phyloP scores from a whole-genome alignment of 108 stramenopile genomes.

The Stephanodiscus minutulus region DNA sequence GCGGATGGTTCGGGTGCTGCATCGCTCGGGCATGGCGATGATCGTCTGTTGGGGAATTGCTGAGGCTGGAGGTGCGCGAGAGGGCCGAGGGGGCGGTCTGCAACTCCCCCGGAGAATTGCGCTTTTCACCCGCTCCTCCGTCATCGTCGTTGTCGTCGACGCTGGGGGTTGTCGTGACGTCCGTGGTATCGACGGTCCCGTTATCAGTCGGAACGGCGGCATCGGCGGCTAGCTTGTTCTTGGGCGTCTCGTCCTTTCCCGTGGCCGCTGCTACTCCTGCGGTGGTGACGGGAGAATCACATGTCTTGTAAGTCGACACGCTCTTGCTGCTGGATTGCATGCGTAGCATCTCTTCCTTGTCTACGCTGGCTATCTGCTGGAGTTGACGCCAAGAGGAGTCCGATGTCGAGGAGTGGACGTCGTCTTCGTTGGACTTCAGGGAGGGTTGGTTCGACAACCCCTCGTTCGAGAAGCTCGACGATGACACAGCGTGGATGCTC shows the following conservation, averaged over 20 bases:
- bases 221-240: not conserved
- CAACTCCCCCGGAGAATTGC: not conserved
- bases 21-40: not conserved
- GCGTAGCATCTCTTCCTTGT: conserved; percentile 58
- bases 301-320: conserved; percentile 18
- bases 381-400: conserved; percentile 68
- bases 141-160: not conserved
- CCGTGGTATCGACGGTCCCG: not conserved
- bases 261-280: conserved; percentile 22
- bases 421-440: conserved; percentile 4
- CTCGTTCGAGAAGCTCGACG: conserved; percentile 7
- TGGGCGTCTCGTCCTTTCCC: not conserved
- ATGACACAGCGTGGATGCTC: conserved; percentile 6
- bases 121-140: not conserved
- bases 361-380: conserved; percentile 67
- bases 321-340: conserved; percentile 28
- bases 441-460: conserved; percentile 1
- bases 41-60: conserved; percentile 9
- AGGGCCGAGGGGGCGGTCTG: not conserved
- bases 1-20: not conserved
- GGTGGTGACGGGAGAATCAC: not conserved
- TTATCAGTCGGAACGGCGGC: not conserved
- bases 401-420: not conserved
- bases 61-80: conserved; percentile 7
- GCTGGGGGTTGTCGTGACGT: not conserved